These are phyloP conservation scores for Calcarisporium arbuscula DNA, from an alignment of 2,329 filamentous ascomycete genomes.

Conservation along the genomic window DNA sequence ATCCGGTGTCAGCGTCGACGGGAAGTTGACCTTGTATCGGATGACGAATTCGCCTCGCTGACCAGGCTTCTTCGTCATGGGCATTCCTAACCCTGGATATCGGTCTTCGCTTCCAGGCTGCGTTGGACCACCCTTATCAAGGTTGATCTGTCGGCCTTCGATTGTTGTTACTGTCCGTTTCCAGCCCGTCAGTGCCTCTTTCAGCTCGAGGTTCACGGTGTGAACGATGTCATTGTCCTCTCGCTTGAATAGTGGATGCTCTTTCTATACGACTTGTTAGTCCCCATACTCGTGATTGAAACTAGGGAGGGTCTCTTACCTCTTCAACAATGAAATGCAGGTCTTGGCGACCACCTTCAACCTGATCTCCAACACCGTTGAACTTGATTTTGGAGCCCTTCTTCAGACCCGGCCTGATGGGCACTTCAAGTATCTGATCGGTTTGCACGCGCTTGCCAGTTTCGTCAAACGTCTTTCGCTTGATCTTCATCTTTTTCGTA, in stretches of 20 bases:
- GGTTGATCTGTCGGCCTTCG: constrained; percentile 75
- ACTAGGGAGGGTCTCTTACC: too few relatives aligned
- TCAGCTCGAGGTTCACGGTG: constrained; percentile 75
- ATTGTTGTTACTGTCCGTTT: constrained; percentile 86
- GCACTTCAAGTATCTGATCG: constrained; percentile 87
- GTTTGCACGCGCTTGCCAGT: constrained; percentile 78
- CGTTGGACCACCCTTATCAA: constrained; percentile 79
- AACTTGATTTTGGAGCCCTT: constrained; percentile 99
- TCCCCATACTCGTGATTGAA: not conserved
- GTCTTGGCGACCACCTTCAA: constrained; percentile 92
- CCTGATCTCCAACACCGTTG: constrained; percentile 93
- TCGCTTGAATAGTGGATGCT: constrained; percentile 75
- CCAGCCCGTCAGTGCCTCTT: constrained; percentile 94
- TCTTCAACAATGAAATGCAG: constrained; percentile 92
- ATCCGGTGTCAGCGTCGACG: constrained; percentile 62
- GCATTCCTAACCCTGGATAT: constrained; percentile 89
- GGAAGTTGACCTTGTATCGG: constrained; percentile 90
- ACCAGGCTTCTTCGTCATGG: constrained; percentile 80
- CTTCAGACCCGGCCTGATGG: constrained; percentile 92
- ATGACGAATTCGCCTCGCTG: constrained; percentile 84
- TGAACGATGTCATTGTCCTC: constrained; percentile 83
- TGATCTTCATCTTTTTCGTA: constrained; percentile 97
- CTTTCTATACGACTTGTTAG: constrained; percentile 56
- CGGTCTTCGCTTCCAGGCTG: constrained; percentile 74
- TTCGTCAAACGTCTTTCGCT: constrained; percentile 88